These are phyloP conservation scores for Yarrowia sp. DNA, from an alignment of 805 yeast genomes.

Conservation along the genomic window DNA sequence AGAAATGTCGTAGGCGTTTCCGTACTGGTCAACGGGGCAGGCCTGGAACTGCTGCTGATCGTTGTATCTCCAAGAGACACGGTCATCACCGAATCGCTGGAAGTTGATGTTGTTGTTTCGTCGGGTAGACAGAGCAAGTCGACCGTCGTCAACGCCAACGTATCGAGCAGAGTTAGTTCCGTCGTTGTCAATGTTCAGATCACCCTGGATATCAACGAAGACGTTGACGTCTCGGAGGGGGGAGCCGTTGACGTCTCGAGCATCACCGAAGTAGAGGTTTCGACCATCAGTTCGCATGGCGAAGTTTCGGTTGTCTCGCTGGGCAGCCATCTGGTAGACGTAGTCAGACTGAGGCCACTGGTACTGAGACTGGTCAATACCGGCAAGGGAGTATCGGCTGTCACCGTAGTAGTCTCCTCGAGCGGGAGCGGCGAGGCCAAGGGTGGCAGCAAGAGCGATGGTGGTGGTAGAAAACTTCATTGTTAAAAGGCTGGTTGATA, in stretches of 20 bases:
- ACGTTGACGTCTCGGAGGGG: conserved; percentile 1
- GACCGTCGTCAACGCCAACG: conserved; percentile 5
- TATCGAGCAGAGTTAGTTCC: neutral
- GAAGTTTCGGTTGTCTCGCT: conserved; percentile 5
- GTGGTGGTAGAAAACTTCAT: conserved; percentile 3
- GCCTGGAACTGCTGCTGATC: conserved; percentile 5
- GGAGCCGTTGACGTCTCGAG: neutral
- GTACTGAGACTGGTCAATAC: neutral
- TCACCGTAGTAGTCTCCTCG: neutral
- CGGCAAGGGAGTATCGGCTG: neutral
- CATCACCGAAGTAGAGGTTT: conserved; percentile 7
- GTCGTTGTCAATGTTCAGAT: neutral
- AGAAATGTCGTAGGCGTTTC: neutral
- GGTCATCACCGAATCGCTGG: neutral
- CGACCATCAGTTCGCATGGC: conserved; percentile 8
- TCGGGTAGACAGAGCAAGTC: neutral
- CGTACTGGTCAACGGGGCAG: conserved; percentile 10
- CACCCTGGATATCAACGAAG: neutral
- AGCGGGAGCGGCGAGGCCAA: conserved; percentile 2
- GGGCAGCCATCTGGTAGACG: conserved; percentile 4
- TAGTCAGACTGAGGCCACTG: conserved; percentile 17
- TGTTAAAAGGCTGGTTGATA: neutral
- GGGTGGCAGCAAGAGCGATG: neutral
- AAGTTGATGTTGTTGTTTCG: neutral
- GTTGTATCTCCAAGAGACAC: conserved; percentile 10